These are phyloP conservation scores for Penicillium griseofulvum DNA, from an alignment of 2,329 filamentous ascomycete genomes.

Conservation along the genomic window DNA sequence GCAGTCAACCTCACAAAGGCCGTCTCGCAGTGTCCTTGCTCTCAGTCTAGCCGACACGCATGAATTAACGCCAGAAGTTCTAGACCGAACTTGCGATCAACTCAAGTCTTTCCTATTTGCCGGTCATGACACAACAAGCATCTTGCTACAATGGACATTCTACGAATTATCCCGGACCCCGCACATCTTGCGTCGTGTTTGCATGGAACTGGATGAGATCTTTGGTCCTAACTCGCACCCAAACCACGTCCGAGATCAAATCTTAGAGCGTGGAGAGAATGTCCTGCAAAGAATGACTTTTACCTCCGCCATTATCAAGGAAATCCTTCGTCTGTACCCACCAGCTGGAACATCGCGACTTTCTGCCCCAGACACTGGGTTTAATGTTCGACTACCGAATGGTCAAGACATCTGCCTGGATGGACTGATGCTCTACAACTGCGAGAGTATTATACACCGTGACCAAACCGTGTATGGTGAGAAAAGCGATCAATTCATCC, in stretches of 20 bases:
- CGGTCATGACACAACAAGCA: slow-evolving; percentile 23
- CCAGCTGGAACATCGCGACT: slow-evolving; percentile 29
- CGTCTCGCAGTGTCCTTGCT: background rate
- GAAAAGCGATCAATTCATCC: slow-evolving; percentile 29
- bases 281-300: slow-evolving; percentile 51
- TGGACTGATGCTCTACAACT: background rate
- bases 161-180: slow-evolving; percentile 23
- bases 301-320: slow-evolving; percentile 55
- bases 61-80: background rate
- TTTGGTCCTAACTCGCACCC: slow-evolving; percentile 45
- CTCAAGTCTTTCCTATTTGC: slow-evolving; percentile 33
- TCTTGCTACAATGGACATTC: slow-evolving; percentile 20
- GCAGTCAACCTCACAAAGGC: background rate
- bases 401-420: background rate
- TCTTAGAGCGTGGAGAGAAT: slow-evolving; percentile 34
- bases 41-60: background rate
- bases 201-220: slow-evolving; percentile 53
- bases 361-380: slow-evolving; percentile 6
- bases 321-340: slow-evolving; percentile 54
- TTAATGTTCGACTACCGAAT: slow-evolving; percentile 6
- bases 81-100: slow-evolving; percentile 22
- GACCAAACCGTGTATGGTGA: slow-evolving; percentile 18
- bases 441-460: slow-evolving; percentile 15
- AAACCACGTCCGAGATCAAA: slow-evolving; percentile 30
- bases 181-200: slow-evolving; percentile 34